Conservation (phyloP, 1,284 basidiomycete genomes). For the Phellinidium pouzarii region DNA sequence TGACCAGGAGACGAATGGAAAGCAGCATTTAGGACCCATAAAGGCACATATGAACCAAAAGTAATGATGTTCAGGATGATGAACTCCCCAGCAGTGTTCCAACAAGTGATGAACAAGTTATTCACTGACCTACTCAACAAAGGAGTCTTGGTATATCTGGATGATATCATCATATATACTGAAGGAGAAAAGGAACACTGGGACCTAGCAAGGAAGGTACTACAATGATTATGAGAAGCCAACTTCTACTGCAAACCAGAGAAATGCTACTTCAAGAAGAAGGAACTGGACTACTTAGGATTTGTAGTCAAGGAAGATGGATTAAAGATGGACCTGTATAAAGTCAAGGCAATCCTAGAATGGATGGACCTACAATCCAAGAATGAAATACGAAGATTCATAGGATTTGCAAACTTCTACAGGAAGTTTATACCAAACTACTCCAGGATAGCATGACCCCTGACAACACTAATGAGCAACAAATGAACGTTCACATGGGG, state of each 20-base stretch:
- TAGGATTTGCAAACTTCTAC: slow-evolving; percentile 33
- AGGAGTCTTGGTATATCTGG: slow-evolving; percentile 18
- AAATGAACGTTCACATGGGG: slow-evolving; percentile 6
- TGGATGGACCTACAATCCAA: slow-evolving; percentile 28
- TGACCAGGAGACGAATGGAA: slow-evolving; percentile 17
- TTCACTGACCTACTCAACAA: slow-evolving; percentile 11
- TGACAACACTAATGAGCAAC: slow-evolving; percentile 18
- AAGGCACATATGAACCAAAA: slow-evolving; percentile 29
- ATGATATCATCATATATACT: slow-evolving; percentile 18
- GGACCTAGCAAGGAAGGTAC: slow-evolving; percentile 23
- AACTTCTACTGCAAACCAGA: slow-evolving; percentile 13
- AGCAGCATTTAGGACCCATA: slow-evolving; percentile 24
- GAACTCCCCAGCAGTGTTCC: slow-evolving; percentile 34
- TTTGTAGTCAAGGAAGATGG: slow-evolving; percentile 1
- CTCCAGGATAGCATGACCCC: slow-evolving; percentile 23
- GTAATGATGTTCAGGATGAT: slow-evolving; percentile 34
- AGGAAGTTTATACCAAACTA: slow-evolving; percentile 28
- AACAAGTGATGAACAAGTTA: slow-evolving; percentile 21
- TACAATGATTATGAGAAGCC: slow-evolving; percentile 18
- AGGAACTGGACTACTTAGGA: slow-evolving; percentile 2
- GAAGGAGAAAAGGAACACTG: slow-evolving; percentile 12
- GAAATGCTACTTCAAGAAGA: slow-evolving; percentile 1
- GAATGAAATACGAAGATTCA: slow-evolving; percentile 26
- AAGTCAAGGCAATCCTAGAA: slow-evolving; percentile 26
- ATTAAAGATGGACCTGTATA: slow-evolving; percentile 19